Conservation (phyloP, 352 stramenopile species). For the Pythium apleroticum region DNA sequence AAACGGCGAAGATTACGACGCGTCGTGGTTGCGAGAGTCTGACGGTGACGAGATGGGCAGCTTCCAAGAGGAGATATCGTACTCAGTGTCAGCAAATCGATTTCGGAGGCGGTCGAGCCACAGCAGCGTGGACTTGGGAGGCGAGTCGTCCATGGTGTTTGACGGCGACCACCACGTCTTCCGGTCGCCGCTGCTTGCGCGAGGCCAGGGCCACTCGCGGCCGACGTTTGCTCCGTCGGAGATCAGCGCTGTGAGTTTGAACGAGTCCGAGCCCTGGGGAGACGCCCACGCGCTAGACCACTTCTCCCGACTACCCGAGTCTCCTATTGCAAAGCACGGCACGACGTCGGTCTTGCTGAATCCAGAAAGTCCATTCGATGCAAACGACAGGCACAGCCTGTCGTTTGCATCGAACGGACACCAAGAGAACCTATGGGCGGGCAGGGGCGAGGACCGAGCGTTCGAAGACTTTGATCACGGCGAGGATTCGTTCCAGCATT, state of each 20-base stretch:
- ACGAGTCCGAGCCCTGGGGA: conserved; percentile 79
- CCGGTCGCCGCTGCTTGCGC: conserved; percentile 6
- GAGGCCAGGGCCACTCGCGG: not conserved
- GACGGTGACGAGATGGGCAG: conserved; percentile 4
- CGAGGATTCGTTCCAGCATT: not conserved
- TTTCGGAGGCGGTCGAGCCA: conserved; percentile 11
- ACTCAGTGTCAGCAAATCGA: not conserved
- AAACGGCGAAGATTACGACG: conserved; percentile 11
- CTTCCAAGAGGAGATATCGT: not conserved
- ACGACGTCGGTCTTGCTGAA: conserved; percentile 15
- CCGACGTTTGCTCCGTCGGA: conserved; percentile 42
- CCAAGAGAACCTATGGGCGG: conserved; percentile 6
- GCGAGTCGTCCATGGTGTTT: conserved; percentile 50
- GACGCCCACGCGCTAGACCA: conserved; percentile 30
- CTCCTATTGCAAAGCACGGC: conserved; percentile 26
- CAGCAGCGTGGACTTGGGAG: conserved; percentile 41
- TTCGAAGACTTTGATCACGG: conserved; percentile 5
- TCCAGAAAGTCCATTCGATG: not conserved
- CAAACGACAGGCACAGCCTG: not conserved
- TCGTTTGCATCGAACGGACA: not conserved
- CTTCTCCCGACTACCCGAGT: conserved; percentile 40
- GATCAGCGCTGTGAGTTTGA: conserved; percentile 72
- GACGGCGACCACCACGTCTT: conserved; percentile 25
- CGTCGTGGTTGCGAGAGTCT: conserved; percentile 22
- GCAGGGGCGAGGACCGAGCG: not conserved